These are phyloP conservation scores for Firmiana major DNA, from an alignment of 345 rosid genomes.

Conservation along the genomic window DNA sequence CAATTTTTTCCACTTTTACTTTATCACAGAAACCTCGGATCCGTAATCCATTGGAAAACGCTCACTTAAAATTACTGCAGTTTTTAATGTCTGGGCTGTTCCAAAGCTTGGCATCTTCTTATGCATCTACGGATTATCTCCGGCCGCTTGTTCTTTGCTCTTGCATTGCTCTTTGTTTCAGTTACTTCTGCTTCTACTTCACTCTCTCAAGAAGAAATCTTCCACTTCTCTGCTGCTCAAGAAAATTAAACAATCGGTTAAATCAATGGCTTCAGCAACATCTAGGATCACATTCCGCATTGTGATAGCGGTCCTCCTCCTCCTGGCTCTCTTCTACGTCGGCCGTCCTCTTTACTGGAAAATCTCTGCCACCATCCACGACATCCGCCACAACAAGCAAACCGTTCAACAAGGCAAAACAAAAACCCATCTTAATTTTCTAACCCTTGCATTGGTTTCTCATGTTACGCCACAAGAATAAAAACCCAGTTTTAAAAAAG, in stretches of 20 bases:
- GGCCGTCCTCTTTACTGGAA: constrained; percentile 94
- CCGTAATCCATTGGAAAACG: background rate
- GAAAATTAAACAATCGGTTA: background rate
- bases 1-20: too few relatives aligned
- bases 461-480: background rate
- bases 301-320: constrained; percentile 21
- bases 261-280: constrained; percentile 42
- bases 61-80: background rate
- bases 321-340: constrained; percentile 54
- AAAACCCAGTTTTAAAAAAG: background rate
- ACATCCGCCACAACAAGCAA: constrained; percentile 76
- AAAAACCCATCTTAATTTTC: background rate
- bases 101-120: constrained; percentile 1
- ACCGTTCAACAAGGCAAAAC: constrained; percentile 64
- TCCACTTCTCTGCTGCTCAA: background rate
- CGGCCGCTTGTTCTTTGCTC: background rate
- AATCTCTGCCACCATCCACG: constrained; percentile 86
- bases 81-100: background rate
- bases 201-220: background rate
- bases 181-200: too few relatives aligned
- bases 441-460: background rate
- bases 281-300: constrained; percentile 45
- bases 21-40: background rate
- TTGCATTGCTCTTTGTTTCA: background rate
- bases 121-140: background rate